These are phyloP conservation scores for Saxophila tyrrhenica DNA, from an alignment of 495 filamentous ascomycete genomes.

Conservation along the genomic window DNA sequence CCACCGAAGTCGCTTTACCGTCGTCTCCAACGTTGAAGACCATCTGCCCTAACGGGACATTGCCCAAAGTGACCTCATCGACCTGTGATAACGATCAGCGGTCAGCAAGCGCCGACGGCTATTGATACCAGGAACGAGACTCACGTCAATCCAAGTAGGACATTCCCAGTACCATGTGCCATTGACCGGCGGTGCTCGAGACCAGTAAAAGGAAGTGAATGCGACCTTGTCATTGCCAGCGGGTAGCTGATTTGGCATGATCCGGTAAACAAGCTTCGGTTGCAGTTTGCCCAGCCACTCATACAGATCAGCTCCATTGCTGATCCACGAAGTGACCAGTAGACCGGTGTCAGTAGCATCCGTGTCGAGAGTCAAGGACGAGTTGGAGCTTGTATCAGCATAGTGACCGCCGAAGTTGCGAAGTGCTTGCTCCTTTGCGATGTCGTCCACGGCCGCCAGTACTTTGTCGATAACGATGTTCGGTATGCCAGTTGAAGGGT, in stretches of 20 bases:
- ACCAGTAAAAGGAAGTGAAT: background rate
- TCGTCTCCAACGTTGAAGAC: background rate
- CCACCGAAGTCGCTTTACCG: background rate
- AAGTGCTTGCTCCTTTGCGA: constrained; percentile 35
- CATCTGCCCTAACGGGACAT: background rate
- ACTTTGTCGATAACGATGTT: constrained; percentile 23
- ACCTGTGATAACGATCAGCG: too few relatives aligned
- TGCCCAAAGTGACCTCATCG: background rate
- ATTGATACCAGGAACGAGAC: too few relatives aligned
- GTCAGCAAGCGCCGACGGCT: too few relatives aligned
- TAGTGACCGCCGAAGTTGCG: constrained; percentile 35
- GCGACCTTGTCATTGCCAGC: background rate
- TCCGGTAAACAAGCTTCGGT: background rate
- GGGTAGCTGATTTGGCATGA: background rate
- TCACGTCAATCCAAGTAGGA: background rate
- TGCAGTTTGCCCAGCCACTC: background rate
- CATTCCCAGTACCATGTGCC: background rate
- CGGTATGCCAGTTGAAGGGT: background rate
- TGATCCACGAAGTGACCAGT: constrained; percentile 36
- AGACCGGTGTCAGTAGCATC: constrained; percentile 34
- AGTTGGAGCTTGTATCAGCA: constrained; percentile 12
- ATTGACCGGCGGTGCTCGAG: background rate
- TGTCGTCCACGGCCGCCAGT: constrained; percentile 34
- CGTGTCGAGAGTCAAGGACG: constrained; percentile 28
- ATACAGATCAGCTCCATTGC: constrained; percentile 36